Conservation (phyloP, 768 basidiomycete genomes). For the Lepiota brunneoincarnata region DNA sequence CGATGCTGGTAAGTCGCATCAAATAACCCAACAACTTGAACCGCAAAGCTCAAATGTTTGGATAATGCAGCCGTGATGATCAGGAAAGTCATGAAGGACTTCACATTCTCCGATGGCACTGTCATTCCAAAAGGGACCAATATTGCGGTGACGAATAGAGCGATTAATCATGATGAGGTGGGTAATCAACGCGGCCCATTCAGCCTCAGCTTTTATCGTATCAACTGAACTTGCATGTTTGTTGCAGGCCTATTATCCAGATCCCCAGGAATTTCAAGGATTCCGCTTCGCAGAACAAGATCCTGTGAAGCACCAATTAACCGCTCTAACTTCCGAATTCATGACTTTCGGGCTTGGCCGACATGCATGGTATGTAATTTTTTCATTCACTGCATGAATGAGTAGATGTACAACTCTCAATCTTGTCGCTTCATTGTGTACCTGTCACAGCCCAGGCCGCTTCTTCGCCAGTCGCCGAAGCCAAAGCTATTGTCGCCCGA, state of each 20-base stretch:
- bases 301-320: constrained; percentile 24
- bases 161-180: constrained; percentile 24
- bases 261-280: constrained; percentile 36
- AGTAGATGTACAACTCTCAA: too few relatives aligned
- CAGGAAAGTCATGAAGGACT: constrained; percentile 35
- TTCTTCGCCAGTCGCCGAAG: constrained; percentile 40
- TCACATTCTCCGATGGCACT: constrained; percentile 44
- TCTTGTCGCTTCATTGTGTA: too few relatives aligned
- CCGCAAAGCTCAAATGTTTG: neutral
- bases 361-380: constrained; percentile 20
- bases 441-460: constrained; percentile 31
- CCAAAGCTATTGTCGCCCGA: constrained; percentile 45
- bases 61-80: constrained; percentile 16
- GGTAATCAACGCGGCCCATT: neutral
- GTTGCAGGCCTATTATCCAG: constrained; percentile 22
- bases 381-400: neutral
- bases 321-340: constrained; percentile 22
- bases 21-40: neutral
- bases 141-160: constrained; percentile 23
- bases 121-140: constrained; percentile 35
- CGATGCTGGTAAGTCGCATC: constrained; percentile 19
- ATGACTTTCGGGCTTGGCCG: constrained; percentile 33
- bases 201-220: too few relatives aligned
- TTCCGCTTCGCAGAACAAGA: constrained; percentile 32
- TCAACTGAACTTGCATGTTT: neutral